Base-by-base conservation (phyloP, 1,284 basidiomycete species). In the Exobasidium cylindrosporum region DNA sequence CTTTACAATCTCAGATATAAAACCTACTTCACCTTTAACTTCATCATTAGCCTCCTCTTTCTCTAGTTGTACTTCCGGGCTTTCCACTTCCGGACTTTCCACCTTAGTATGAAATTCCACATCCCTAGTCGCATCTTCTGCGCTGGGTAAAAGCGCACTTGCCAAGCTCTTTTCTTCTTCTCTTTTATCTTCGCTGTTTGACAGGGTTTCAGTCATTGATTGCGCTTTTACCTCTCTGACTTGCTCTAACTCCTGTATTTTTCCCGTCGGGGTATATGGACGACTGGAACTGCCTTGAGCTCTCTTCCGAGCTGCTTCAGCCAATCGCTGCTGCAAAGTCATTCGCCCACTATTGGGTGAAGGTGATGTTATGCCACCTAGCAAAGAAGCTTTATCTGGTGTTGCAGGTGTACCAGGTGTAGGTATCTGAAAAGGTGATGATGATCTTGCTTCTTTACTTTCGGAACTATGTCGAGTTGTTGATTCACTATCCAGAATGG, bases 301-400 rank as follows among this genome's bases (percentile, higher is more conserved):
- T 21, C 71, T 50, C 46, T 73, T 73, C 21, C 65, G 49, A 1
- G 71, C 71, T 17, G 71, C 71, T 55, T 73, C 71, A 0, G 69
- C 70, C 0, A 73, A 59, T 13, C 71, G 65, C 49, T 73, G 65
- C 49, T 73, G 66, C 32, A 73, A 47, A 1, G 69, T 65, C 67
- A 70, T 67, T 26, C 71, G 58, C 17, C 62, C 67, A 1, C 35
- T 17, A 40, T 17, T 30, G 14, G 47, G 47, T 10, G 47, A 21
- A 6, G 47, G 47, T 10, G 53, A 40, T 4, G 28, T n/a, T 28
- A n/a, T 7, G 28, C 28, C 28, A n/a, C 13, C 10, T 10, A 4
- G 4, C 11, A 40, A 17, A 7, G 53, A 17, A 31, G 21, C 10
- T 26, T 54, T 23, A 4, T 54, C 5, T 14, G 53, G 53, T 26